A percentile compares a stretch with the other conserved stretches of the same genome.
Conservation (phyloP, 2,329 filamentous ascomycete genomes). For the Paecilomyces sp. region DNA sequence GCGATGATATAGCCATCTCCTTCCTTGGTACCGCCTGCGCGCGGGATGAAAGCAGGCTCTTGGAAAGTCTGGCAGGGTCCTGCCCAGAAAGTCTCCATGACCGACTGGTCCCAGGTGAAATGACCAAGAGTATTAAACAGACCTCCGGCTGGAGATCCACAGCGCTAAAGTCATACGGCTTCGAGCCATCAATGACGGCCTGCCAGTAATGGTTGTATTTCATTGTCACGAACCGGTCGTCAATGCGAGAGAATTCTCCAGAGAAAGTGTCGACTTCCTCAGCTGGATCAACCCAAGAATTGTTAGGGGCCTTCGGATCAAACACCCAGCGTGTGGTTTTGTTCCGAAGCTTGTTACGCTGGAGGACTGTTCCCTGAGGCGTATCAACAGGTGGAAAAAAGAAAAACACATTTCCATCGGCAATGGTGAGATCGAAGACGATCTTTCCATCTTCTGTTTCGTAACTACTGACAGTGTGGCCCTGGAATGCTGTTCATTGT, state of each 20-base stretch:
- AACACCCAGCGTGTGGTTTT: slow-evolving; percentile 23
- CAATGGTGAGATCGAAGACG: slow-evolving; percentile 32
- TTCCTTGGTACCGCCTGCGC: slow-evolving; percentile 13
- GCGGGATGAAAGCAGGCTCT: slow-evolving; percentile 23
- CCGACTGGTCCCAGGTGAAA: slow-evolving; percentile 10
- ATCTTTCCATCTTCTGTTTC: slow-evolving; percentile 42
- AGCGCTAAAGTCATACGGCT: slow-evolving; percentile 21
- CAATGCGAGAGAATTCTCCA: slow-evolving; percentile 19
- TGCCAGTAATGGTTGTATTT: slow-evolving; percentile 44
- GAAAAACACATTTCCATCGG: slow-evolving; percentile 25
- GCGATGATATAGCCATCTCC: slow-evolving; percentile 26
- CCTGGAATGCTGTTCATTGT: slow-evolving; percentile 27
- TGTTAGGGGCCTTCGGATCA: slow-evolving; percentile 16
- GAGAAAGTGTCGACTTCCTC: slow-evolving; percentile 26
- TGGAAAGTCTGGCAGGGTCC: slow-evolving; percentile 20
- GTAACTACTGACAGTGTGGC: slow-evolving; percentile 43
- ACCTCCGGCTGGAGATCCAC: slow-evolving; percentile 14
- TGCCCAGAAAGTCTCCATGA: slow-evolving; percentile 16
- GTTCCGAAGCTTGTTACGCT: slow-evolving; percentile 15
- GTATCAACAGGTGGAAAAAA: slow-evolving; percentile 11
- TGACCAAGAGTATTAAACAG: slow-evolving; percentile 13
- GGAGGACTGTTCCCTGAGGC: background rate
- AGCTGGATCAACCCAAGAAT: slow-evolving; percentile 30
- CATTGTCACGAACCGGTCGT: slow-evolving; percentile 31
- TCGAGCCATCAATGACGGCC: slow-evolving; percentile 17